Evolutionary conservation across 176 grass and related monocot species (phyloP).

Genomic region (Raddia guianensis): DNA sequence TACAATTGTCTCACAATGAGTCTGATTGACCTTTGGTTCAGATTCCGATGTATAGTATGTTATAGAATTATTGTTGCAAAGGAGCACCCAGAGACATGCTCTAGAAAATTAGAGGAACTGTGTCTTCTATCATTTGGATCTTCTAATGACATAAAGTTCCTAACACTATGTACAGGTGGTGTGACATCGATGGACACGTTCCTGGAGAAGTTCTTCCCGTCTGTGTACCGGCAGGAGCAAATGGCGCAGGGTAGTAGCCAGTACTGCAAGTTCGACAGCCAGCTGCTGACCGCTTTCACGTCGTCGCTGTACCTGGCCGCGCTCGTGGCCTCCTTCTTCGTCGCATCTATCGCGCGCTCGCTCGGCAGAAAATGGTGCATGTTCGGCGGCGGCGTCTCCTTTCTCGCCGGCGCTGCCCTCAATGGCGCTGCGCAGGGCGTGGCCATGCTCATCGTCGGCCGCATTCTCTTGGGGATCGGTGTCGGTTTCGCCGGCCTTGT

Average conservation of each 20-base stretch:
- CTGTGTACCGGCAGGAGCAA: slow-evolving; percentile 33
- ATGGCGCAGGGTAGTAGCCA: not conserved
- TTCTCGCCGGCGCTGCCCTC: slow-evolving; percentile 29
- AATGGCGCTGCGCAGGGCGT: slow-evolving; percentile 28
- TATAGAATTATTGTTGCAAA: no score
- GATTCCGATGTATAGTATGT: no score
- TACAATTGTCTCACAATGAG: no score
- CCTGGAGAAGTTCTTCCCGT: slow-evolving; percentile 40
- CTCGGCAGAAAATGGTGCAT: slow-evolving; percentile 39
- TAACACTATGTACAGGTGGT: slow-evolving; percentile 6
- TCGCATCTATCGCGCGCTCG: slow-evolving; percentile 31
- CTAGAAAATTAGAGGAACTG: no score
- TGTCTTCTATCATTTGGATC: no score
- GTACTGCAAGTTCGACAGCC: slow-evolving; percentile 45
- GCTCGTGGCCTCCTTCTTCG: slow-evolving; percentile 30
- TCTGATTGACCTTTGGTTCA: no score
- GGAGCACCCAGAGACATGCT: no score
- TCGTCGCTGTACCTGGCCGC: slow-evolving; percentile 54
- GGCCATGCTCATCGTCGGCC: slow-evolving; percentile 46
- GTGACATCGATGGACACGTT: slow-evolving; percentile 51
- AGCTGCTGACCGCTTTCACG: slow-evolving; percentile 47
- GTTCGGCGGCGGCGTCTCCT: slow-evolving; percentile 34
- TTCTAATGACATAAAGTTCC: no score
- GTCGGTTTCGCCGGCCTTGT: slow-evolving; percentile 34
- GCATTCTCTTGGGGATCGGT: slow-evolving; percentile 37